Conservation (phyloP, 2,329 filamentous ascomycete species). For the Apiospora kogelbergensis region DNA sequence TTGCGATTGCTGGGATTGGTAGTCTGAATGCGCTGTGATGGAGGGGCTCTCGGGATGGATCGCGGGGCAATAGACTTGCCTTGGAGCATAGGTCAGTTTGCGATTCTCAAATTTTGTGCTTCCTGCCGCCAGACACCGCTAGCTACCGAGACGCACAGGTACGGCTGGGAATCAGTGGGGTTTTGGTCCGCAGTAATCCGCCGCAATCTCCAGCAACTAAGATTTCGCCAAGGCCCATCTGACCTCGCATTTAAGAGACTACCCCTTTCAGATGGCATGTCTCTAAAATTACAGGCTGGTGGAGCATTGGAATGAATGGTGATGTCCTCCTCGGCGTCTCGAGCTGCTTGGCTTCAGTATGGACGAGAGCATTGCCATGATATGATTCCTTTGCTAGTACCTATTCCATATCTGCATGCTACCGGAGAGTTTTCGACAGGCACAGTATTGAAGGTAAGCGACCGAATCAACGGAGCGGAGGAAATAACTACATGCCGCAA, state of each 20-base stretch:
- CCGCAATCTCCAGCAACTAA: constrained; percentile 5
- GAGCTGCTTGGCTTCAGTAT: no score
- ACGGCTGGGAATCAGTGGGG: not conserved
- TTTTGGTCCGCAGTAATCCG: not conserved
- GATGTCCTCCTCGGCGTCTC: no score
- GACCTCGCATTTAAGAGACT: not conserved
- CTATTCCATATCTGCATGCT: no score
- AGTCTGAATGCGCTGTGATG: not conserved
- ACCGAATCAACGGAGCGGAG: not conserved
- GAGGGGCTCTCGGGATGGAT: constrained; percentile 3
- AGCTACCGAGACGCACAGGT: not conserved
- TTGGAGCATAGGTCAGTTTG: not conserved
- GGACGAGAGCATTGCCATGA: no score
- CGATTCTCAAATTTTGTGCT: constrained; percentile 5
- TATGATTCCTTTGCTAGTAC: no score
- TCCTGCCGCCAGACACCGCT: not conserved
- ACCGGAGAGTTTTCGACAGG: no score
- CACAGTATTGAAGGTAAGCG: not conserved
- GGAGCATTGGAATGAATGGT: not conserved
- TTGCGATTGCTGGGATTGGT: not conserved
- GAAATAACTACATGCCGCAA: not conserved
- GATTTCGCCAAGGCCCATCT: not conserved
- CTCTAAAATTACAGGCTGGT: not conserved
- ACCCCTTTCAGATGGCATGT: not conserved
- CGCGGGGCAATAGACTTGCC: not conserved